Conservation (phyloP, 176 grass and related monocot species). For the Melocanna baccifera region DNA sequence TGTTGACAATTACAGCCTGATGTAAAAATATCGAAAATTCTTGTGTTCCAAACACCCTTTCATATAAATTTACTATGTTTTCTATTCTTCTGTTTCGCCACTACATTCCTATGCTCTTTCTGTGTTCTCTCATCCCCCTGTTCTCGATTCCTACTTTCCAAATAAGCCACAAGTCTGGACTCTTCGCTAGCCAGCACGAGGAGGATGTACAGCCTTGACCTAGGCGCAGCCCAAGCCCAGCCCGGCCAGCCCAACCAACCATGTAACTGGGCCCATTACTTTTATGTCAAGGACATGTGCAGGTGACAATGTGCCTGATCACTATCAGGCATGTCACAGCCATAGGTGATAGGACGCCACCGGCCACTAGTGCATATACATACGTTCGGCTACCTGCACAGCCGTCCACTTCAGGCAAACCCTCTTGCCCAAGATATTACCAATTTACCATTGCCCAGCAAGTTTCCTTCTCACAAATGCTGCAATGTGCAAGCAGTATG, state of each 20-base stretch:
- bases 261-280: not conserved
- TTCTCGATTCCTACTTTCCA: no score
- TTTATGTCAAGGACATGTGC: not conserved
- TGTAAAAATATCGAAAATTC: no score
- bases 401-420: not conserved
- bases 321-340: not conserved
- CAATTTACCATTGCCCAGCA: not conserved
- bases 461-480: constrained; percentile 17
- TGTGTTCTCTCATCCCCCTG: no score
- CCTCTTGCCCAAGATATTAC: constrained; percentile 13
- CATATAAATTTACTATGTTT: no score
- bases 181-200: not conserved
- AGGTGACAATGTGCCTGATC: not conserved
- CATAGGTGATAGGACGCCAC: not conserved
- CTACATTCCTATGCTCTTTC: no score
- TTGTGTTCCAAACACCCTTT: no score
- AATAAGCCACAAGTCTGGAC: not conserved
- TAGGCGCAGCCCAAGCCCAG: not conserved
- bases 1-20: no score
- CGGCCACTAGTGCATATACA: not conserved
- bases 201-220: not conserved
- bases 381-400: not conserved
- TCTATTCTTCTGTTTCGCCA: no score
- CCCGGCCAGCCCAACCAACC: not conserved
- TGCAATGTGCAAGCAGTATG: constrained; percentile 14